A percentile compares a stretch with the other conserved stretches of the same genome.
Conservation (phyloP, 1,284 basidiomycete genomes). For the Ceratobasidium sp. region DNA sequence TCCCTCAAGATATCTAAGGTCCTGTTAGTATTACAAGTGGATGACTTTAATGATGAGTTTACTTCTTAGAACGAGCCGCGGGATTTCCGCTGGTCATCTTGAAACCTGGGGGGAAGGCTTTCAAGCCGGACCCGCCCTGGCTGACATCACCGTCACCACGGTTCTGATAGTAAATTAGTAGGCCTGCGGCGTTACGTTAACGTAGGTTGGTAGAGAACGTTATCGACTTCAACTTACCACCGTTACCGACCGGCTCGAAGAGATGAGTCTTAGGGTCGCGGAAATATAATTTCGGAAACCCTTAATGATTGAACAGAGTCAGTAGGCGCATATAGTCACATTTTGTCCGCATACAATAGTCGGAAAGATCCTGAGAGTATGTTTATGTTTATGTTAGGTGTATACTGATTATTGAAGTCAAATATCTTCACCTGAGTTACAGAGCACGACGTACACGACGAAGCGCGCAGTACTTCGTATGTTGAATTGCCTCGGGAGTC, state of each 20-base stretch:
- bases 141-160: slow-evolving; percentile 7
- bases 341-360: slow-evolving; percentile 53
- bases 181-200: not conserved
- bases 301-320: not conserved
- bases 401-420: not conserved
- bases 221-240: slow-evolving; percentile 13
- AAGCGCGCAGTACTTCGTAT: slow-evolving; percentile 59
- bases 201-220: too few species aligned
- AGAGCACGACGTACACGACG: slow-evolving; percentile 60
- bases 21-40: not conserved
- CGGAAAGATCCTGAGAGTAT: slow-evolving; percentile 59
- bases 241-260: slow-evolving; percentile 55
- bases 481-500: slow-evolving; percentile 59
- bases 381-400: slow-evolving; percentile 31
- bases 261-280: slow-evolving; percentile 51
- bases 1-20: slow-evolving; percentile 2
- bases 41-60: not conserved
- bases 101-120: slow-evolving; percentile 59
- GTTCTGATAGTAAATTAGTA: slow-evolving; percentile 46
- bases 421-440: slow-evolving; percentile 33
- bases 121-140: slow-evolving; percentile 51
- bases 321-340: not conserved
- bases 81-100: slow-evolving; percentile 64
- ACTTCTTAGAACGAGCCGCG: slow-evolving; percentile 29
- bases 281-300: slow-evolving; percentile 18